Base-by-base conservation (phyloP, 108 stramenopile species). In the Cylindrotheca closterium region DNA sequence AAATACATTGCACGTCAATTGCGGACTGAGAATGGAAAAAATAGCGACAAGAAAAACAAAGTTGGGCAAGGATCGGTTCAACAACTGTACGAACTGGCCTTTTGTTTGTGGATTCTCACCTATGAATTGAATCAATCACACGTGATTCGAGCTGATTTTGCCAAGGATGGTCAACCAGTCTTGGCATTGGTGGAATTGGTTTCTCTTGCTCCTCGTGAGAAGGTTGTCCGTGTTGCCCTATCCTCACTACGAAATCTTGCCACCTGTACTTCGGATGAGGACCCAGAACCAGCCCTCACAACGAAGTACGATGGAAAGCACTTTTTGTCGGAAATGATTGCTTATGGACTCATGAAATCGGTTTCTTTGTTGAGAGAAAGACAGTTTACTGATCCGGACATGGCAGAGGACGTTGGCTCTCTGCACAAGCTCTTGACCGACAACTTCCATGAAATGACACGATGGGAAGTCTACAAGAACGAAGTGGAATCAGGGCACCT, bases 91-190 rank as follows among this genome's bases (percentile, higher is more conserved):
- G 98, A 96, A 75, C 77, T 98, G 29, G 56, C 77, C 59, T 98
- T 98, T 65, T 95, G 89, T 65, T 75, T 98, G 51, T 98, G 98
- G 98, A 81, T 92, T 23, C 67, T 97, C 53, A 92, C 93, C 25
- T 96, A 96, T 50, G 92, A 95, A 71, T 71, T 93, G 21, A 87
- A 87, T 58, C 51, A 56, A 33, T 88, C 79, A 21, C 80, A 78
- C 32, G 45, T 69, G 30, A 84, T 91, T 15, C 87, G 88, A 47
- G 73, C 74, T 12, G 91, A 92, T 59, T 92, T 92, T 77, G 78
- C 81, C 60, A 88, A 87, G 68, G 88, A 89, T 65, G 81, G 79
- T 42, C 53, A 79, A 31, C 80, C 88, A 1, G 79, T 85, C 32
- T 64, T 64, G 18, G 78, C 86, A 10, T 70, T 91, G 32, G 82